These are phyloP conservation scores for Neocallimastix lanati DNA, from an alignment of 192 early-diverging fungal genomes.

Conservation along the genomic window DNA sequence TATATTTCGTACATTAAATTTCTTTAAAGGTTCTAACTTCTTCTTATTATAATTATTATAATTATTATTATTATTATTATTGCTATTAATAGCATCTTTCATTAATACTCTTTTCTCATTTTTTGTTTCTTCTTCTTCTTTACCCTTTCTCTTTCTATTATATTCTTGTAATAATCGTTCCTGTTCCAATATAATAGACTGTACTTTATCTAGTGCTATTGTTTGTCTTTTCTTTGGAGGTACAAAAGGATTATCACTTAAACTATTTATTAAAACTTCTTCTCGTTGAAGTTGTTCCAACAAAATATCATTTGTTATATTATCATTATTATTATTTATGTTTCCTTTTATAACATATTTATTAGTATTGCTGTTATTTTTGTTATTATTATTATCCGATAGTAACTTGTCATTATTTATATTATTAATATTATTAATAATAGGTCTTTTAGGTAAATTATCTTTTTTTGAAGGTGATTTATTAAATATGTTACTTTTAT, in stretches of 20 bases:
- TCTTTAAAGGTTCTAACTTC: neutral
- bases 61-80: neutral
- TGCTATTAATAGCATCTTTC: neutral
- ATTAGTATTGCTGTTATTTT: neutral
- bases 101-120: neutral
- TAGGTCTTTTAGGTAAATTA: neutral
- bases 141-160: neutral
- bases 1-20: neutral
- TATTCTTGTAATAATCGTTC: neutral
- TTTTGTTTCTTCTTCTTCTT: neutral
- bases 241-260: neutral
- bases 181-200: neutral
- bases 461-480: neutral
- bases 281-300: neutral
- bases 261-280: neutral
- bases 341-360: too few species aligned
- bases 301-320: neutral
- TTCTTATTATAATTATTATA: neutral
- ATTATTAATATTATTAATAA: neutral
- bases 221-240: neutral
- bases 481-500: neutral
- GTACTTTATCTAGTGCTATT: neutral
- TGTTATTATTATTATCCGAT: neutral
- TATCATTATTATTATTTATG: too few species aligned
- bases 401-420: neutral